Evolutionary conservation across 2,329 filamentous ascomycete genomes (phyloP).

Genomic region (Colletotrichum sp.): DNA sequence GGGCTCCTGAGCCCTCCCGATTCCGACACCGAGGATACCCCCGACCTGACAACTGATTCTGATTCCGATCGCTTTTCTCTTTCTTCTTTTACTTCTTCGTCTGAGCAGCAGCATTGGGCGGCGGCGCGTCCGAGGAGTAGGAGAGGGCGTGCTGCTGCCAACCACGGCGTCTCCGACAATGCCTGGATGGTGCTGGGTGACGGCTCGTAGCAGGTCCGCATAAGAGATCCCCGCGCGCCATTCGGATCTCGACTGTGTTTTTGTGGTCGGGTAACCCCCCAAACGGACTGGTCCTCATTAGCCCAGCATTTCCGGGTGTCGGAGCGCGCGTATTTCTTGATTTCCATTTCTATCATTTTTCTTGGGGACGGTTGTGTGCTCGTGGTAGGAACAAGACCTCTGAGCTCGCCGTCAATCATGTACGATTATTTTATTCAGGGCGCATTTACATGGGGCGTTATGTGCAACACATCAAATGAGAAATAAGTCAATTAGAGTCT

Average conservation of each 20-base stretch:
- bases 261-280: conserved; percentile 30
- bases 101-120: conserved; percentile 35
- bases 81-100: conserved; percentile 21
- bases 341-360: not conserved
- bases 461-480: not conserved
- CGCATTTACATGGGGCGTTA: not conserved
- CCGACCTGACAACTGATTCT: conserved; percentile 33
- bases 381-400: not conserved
- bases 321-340: not conserved
- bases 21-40: conserved; percentile 38
- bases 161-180: conserved; percentile 29
- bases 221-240: conserved; percentile 30
- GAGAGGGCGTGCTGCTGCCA: conserved; percentile 28
- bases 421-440: accelerated
- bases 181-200: conserved; percentile 50
- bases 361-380: not conserved
- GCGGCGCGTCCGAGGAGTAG: not conserved
- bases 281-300: conserved; percentile 42
- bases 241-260: conserved; percentile 29
- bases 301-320: not conserved
- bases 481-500: not conserved
- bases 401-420: conserved; percentile 5
- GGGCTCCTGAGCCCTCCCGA: conserved; percentile 37
- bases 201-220: conserved; percentile 51
- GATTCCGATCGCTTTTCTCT: conserved; percentile 22